Base-by-base conservation (phyloP, 1,139 yeast genomes). In the Arxiozyma telluris region DNA sequence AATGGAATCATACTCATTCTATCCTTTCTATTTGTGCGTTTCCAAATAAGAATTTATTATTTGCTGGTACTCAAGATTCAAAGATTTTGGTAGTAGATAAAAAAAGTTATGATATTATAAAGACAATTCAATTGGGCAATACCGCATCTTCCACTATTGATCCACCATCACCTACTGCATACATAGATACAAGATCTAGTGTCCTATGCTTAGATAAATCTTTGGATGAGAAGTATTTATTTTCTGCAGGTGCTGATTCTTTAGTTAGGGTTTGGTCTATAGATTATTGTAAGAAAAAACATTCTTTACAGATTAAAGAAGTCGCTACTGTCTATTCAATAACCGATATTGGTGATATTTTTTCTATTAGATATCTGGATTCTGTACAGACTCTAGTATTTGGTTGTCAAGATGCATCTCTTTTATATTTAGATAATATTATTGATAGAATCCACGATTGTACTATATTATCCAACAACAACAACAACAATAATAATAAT, bases 11-110 rank as follows among this genome's bases (percentile, higher is more conserved):
- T 58, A 72, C 78, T 2, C 83, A 81, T 60, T 84, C 95, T 1
- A 84, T 91, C 27, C 77, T 93, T n/a, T 84, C 96, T 50, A 81
- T 88, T 30, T 82, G 86, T 7, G 79, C 87, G 9, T 82, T 85
- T 38, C 84, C 87, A 0, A 69, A 70, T 38, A 77, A 78, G 55
- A 75, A 79, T 46, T 71, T 83, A 46, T 64, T 93, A 20, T 87
- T 87, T 66, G 94, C 96, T 55, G 98, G 98, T n/a, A 88, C 97
- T 0, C 96, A 91, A 63, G 87, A 86, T 62, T 87, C 95, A n/a
- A 80, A 80, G 61, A 85, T 93, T 50, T 70, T 88, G 45, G 83
- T 88, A 1, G 84, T 79, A 64, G 91, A 88, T 63, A 73, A 87
- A 57, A 70, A 71, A n/a, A 81, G 85, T 0, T 91, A 79, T 66